These are phyloP conservation scores for Lenwebbia sp. DNA, from an alignment of 345 rosid species.

Conservation along the genomic window DNA sequence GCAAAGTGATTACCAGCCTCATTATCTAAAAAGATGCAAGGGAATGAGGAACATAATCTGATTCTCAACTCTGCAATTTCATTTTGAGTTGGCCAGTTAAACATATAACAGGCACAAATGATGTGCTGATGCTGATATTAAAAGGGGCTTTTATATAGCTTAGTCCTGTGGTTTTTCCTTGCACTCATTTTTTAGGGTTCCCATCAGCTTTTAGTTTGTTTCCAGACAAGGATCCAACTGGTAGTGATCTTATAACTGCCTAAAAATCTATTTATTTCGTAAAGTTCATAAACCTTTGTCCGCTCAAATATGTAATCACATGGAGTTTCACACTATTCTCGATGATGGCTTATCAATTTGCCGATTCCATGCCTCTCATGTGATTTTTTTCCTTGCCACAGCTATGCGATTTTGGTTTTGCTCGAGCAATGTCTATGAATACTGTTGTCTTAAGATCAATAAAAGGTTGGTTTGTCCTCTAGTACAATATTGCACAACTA, in stretches of 20 bases:
- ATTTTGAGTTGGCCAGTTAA: neutral
- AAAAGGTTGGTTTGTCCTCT: conserved; percentile 46
- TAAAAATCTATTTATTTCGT: neutral
- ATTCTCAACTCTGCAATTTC: neutral
- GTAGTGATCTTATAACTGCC: neutral
- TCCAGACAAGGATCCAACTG: neutral
- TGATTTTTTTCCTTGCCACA: conserved; percentile 15
- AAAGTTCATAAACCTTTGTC: neutral
- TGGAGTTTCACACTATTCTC: neutral
- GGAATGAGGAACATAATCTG: neutral
- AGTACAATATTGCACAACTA: neutral
- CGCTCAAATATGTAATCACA: neutral
- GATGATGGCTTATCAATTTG: neutral
- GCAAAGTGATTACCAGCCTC: neutral
- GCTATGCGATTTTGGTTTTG: conserved; percentile 99
- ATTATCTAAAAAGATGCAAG: neutral
- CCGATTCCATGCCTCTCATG: neutral
- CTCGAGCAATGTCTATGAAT: conserved; percentile 97
- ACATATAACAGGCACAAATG: neutral
- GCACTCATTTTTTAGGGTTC: neutral
- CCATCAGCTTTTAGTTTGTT: neutral
- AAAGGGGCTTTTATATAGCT: neutral
- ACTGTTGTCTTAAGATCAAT: conserved; percentile 94
- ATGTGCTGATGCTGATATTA: neutral
- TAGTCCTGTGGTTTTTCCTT: neutral